Conservation (phyloP, 768 basidiomycete genomes). For the Calocybe gangraenosa region DNA sequence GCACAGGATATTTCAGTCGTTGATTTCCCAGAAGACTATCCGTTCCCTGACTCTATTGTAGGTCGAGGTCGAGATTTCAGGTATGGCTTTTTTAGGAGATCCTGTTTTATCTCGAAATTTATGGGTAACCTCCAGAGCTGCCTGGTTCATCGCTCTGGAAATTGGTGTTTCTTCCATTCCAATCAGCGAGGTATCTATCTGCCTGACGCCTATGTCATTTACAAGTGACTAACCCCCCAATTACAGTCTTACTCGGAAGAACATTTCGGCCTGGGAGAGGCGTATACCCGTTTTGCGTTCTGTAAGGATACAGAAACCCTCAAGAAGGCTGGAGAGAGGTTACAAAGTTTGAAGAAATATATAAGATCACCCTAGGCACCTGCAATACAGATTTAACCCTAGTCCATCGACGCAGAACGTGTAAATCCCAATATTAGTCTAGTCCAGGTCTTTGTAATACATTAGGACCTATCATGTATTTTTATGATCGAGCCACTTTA, state of each 20-base stretch:
- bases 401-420: too few relatives aligned
- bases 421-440: too few relatives aligned
- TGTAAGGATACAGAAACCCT: slow-evolving; percentile 94
- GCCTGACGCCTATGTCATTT: too few relatives aligned
- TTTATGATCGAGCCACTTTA: too few relatives aligned
- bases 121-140: slow-evolving; percentile 46
- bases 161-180: slow-evolving; percentile 91
- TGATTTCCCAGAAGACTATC: slow-evolving; percentile 77
- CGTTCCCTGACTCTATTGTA: slow-evolving; percentile 68
- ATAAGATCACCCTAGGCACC: slow-evolving; percentile 16
- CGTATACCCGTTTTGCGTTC: slow-evolving; percentile 85
- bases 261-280: slow-evolving; percentile 82
- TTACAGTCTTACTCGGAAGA: slow-evolving; percentile 87
- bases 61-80: slow-evolving; percentile 87
- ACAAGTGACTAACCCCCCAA: too few relatives aligned
- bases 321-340: slow-evolving; percentile 70
- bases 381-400: too few relatives aligned
- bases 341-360: slow-evolving; percentile 74
- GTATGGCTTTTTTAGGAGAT: slow-evolving; percentile 27
- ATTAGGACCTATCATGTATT: too few relatives aligned
- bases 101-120: not conserved
- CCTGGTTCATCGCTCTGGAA: slow-evolving; percentile 92
- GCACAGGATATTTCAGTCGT: slow-evolving; percentile 71
- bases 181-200: slow-evolving; percentile 73
- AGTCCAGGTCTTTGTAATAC: too few relatives aligned